These are phyloP conservation scores for Veloboletus limbatus DNA, from an alignment of 1,284 basidiomycete genomes.

Conservation along the genomic window DNA sequence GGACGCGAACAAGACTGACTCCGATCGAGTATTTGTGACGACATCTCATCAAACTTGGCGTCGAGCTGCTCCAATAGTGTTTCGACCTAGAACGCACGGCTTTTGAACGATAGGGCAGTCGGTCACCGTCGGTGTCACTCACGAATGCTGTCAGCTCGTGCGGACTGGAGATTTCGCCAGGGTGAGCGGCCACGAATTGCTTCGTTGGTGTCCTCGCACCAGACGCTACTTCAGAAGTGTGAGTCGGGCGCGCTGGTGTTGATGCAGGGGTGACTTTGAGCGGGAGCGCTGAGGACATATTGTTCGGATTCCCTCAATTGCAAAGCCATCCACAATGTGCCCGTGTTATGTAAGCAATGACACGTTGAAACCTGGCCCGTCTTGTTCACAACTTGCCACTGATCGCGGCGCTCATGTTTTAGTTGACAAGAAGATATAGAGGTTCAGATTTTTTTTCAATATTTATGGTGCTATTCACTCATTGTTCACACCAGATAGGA, in stretches of 20 bases:
- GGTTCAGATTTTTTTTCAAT: not conserved
- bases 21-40: constrained; percentile 72
- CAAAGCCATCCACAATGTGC: not conserved
- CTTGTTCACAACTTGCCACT: constrained; percentile 9
- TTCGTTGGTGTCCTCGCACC: constrained; percentile 48
- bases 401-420: not conserved
- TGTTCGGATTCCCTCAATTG: not conserved
- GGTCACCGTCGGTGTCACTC: constrained; percentile 32
- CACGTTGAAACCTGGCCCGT: constrained; percentile 9
- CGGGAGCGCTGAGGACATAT: constrained; percentile 50
- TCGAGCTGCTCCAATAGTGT: constrained; percentile 75
- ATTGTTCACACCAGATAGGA: constrained; percentile 9
- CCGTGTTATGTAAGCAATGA: constrained; percentile 18
- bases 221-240: constrained; percentile 33
- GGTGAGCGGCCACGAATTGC: constrained; percentile 34
- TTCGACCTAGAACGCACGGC: constrained; percentile 59
- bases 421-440: no score
- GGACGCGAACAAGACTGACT: constrained; percentile 48
- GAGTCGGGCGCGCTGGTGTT: constrained; percentile 45
- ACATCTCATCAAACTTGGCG: constrained; percentile 81
- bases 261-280: constrained; percentile 51
- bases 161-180: constrained; percentile 71
- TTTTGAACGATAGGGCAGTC: not conserved
- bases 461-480: not conserved
- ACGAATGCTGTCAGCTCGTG: constrained; percentile 84